Evolutionary conservation across 345 rosid genomes (phyloP).

Genomic region (Capsella bursapastoris): DNA sequence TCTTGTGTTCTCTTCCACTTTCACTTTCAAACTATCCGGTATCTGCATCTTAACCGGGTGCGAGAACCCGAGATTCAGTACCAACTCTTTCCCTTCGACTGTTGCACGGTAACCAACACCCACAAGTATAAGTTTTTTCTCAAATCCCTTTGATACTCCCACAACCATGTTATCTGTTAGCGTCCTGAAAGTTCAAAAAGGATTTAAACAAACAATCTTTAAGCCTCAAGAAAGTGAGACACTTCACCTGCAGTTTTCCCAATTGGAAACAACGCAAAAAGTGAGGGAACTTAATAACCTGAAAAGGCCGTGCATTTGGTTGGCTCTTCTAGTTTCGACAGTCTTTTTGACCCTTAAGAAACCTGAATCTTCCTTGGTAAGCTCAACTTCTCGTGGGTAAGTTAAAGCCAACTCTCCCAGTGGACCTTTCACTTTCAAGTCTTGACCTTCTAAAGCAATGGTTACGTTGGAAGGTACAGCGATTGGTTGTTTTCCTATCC

Average conservation of each 20-base stretch:
- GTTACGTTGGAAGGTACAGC: constrained; percentile 79
- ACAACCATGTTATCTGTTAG: constrained; percentile 94
- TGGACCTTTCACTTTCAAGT: constrained; percentile 84
- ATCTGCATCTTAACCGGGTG: constrained; percentile 91
- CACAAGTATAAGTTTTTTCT: constrained; percentile 79
- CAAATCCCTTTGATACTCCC: constrained; percentile 98
- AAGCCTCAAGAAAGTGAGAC: not conserved
- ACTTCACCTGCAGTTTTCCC: not conserved
- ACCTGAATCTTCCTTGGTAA: constrained; percentile 74
- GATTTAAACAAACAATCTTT: constrained; percentile 15
- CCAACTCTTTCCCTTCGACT: constrained; percentile 81
- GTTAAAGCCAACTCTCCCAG: constrained; percentile 76
- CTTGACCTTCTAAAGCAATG: constrained; percentile 68
- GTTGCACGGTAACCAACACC: constrained; percentile 94
- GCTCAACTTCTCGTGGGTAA: constrained; percentile 81
- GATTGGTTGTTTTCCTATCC: constrained; percentile 90
- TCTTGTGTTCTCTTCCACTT: constrained; percentile 88
- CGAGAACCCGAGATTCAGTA: constrained; percentile 85
- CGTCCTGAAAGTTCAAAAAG: constrained; percentile 52
- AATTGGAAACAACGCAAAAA: not conserved
- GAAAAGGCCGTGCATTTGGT: constrained; percentile 98
- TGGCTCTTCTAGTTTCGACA: constrained; percentile 82
- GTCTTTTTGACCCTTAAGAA: constrained; percentile 67
- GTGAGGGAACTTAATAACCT: constrained; percentile 55
- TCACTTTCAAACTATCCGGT: constrained; percentile 71